Conservation (phyloP, 208 protist genomes). For the Leptomonas pyrrhocoris region DNA sequence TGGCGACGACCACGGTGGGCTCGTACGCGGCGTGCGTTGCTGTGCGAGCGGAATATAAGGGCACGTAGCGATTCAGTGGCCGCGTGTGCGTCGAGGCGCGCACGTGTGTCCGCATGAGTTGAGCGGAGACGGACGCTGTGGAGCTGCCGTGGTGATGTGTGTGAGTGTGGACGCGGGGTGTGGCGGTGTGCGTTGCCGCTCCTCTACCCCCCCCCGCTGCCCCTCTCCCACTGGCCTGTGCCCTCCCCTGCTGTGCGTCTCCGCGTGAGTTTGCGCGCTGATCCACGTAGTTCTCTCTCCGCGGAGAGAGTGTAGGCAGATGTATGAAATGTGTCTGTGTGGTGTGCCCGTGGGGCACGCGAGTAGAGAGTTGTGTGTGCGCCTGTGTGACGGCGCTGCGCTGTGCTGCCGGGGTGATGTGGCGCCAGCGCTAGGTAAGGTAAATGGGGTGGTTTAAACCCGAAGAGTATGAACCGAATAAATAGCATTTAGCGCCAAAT, state of each 20-base stretch:
- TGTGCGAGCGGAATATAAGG: slow-evolving; percentile 1
- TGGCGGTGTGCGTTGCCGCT: not conserved
- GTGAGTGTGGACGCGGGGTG: no score
- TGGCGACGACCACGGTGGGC: no score
- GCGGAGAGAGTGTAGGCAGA: not conserved
- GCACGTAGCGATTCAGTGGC: not conserved
- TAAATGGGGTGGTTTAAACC: not conserved
- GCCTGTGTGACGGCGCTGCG: no score
- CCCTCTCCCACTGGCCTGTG: not conserved
- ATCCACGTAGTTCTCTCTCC: not conserved
- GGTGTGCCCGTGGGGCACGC: slow-evolving; percentile 2
- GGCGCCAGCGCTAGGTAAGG: not conserved
- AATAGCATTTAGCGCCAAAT: not conserved
- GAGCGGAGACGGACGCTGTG: not conserved
- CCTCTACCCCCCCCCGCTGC: not conserved
- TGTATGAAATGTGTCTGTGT: slow-evolving; percentile 14
- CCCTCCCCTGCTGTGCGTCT: not conserved
- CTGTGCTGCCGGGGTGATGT: not conserved
- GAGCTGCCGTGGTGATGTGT: slow-evolving; percentile 1
- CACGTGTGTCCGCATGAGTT: slow-evolving; percentile 6
- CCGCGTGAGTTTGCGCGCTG: slow-evolving; percentile 11
- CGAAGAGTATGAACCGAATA: not conserved
- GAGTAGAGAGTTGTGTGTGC: slow-evolving; percentile 3
- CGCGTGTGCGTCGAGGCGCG: slow-evolving; percentile 1
- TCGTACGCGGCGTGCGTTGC: not conserved